These are phyloP conservation scores for Pulveroboletus sp. DNA, from an alignment of 1,284 basidiomycete species.

Conservation along the genomic window DNA sequence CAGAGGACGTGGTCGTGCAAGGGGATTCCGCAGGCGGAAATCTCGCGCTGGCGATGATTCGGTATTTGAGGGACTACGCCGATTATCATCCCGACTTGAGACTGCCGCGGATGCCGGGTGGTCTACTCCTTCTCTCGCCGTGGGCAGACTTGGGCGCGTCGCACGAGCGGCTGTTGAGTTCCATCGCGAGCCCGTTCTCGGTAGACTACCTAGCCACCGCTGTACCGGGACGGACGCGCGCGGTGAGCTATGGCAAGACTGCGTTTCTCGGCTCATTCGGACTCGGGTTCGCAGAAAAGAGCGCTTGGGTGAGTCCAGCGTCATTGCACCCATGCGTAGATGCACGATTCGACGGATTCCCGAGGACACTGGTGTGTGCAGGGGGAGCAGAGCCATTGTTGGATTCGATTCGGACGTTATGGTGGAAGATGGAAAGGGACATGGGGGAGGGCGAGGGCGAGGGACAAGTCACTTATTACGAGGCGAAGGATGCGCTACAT, in stretches of 20 bases:
- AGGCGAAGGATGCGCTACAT: slow-evolving; percentile 53
- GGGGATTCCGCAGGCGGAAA: slow-evolving; percentile 69
- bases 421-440: slow-evolving; percentile 42
- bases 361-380: slow-evolving; percentile 38
- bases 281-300: slow-evolving; percentile 25
- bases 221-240: neutral
- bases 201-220: slow-evolving; percentile 23
- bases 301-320: slow-evolving; percentile 26
- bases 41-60: slow-evolving; percentile 49
- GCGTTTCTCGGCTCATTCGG: slow-evolving; percentile 28
- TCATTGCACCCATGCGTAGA: slow-evolving; percentile 16
- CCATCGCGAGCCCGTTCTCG: slow-evolving; percentile 16
- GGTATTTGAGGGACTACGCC: slow-evolving; percentile 40
- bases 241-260: too few species aligned
- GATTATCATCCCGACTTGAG: slow-evolving; percentile 14
- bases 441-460: slow-evolving; percentile 45
- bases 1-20: slow-evolving; percentile 52
- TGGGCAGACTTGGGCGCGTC: slow-evolving; percentile 45
- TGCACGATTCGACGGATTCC: slow-evolving; percentile 37
- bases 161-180: slow-evolving; percentile 29
- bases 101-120: slow-evolving; percentile 37
- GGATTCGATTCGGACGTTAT: slow-evolving; percentile 38
- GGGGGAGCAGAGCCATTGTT: slow-evolving; percentile 38
- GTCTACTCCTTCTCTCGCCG: slow-evolving; percentile 49
- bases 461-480: slow-evolving; percentile 48